Evolutionary conservation across 2,329 filamentous ascomycete genomes (phyloP).

Genomic region (Rachicladosporium sp.): DNA sequence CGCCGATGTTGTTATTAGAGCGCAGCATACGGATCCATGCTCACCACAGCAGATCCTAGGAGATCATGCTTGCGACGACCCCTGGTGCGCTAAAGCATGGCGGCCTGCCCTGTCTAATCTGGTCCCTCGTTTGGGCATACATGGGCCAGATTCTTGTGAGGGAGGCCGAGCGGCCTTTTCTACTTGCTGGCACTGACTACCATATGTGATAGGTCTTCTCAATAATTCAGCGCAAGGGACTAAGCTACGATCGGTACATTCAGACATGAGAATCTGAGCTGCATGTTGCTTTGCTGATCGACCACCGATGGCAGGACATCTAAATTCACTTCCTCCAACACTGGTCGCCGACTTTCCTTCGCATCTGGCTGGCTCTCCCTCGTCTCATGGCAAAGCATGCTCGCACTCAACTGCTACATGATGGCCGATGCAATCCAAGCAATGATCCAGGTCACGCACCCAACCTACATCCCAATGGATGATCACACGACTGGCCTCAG

Average conservation of each 20-base stretch:
- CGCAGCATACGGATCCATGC: too few species aligned
- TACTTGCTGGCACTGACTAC: too few species aligned
- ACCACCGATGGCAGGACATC: too few species aligned
- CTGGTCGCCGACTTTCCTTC: too few species aligned
- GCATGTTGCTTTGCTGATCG: too few species aligned
- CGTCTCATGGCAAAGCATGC: conserved; percentile 6
- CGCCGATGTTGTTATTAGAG: too few species aligned
- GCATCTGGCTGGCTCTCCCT: conserved; percentile 4
- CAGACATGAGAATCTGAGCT: too few species aligned
- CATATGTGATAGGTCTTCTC: too few species aligned
- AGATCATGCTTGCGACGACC: conserved; percentile 4
- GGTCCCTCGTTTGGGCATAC: conserved; percentile 3
- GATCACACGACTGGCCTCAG: conserved; percentile 17
- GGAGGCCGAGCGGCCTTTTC: too few species aligned
- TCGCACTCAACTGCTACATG: conserved; percentile 3
- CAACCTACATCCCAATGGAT: conserved; percentile 7
- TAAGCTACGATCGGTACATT: too few species aligned
- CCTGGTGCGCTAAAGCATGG: conserved; percentile 3
- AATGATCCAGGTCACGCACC: not conserved
- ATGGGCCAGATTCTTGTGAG: conserved; percentile 2
- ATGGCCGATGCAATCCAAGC: conserved; percentile 5
- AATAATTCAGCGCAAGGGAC: too few species aligned
- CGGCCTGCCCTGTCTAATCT: conserved; percentile 3
- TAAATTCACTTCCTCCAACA: too few species aligned
- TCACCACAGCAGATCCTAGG: conserved; percentile 1